These are phyloP conservation scores for Botrytis deweyae DNA, from an alignment of 2,329 filamentous ascomycete genomes.

Conservation along the genomic window DNA sequence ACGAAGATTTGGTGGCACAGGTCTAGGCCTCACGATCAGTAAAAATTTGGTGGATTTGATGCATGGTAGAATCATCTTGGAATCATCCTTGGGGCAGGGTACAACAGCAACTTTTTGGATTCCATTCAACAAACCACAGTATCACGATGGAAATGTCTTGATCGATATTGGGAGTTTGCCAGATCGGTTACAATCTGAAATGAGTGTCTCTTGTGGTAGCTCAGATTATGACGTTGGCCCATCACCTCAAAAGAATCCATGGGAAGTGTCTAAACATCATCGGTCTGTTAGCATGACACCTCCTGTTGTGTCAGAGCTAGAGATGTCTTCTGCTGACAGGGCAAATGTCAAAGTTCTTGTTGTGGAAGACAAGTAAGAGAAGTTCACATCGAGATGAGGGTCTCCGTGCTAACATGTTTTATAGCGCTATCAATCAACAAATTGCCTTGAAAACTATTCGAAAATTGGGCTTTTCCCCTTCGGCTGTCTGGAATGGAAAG, in stretches of 20 bases:
- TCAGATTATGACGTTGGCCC: constrained; percentile 58
- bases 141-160: constrained; percentile 50
- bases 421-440: constrained; percentile 66
- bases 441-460: constrained; percentile 74
- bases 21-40: constrained; percentile 74
- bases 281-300: constrained; percentile 31
- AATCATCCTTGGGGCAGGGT: constrained; percentile 65
- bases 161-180: constrained; percentile 64
- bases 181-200: constrained; percentile 63
- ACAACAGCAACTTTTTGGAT: constrained; percentile 77
- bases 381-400: neutral
- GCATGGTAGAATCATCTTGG: constrained; percentile 70
- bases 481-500: constrained; percentile 73
- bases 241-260: constrained; percentile 41
- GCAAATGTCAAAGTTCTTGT: constrained; percentile 68
- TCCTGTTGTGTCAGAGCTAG: constrained; percentile 45
- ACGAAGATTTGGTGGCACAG: constrained; percentile 75
- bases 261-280: constrained; percentile 23
- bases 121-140: constrained; percentile 69
- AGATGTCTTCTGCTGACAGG: constrained; percentile 57
- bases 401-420: constrained; percentile 11
- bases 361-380: constrained; percentile 74
- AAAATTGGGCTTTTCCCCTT: constrained; percentile 70
- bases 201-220: constrained; percentile 65
- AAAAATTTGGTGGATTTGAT: constrained; percentile 80